These are phyloP conservation scores for Aureobasidium lini DNA, from an alignment of 2,329 filamentous ascomycete genomes.

Conservation along the genomic window DNA sequence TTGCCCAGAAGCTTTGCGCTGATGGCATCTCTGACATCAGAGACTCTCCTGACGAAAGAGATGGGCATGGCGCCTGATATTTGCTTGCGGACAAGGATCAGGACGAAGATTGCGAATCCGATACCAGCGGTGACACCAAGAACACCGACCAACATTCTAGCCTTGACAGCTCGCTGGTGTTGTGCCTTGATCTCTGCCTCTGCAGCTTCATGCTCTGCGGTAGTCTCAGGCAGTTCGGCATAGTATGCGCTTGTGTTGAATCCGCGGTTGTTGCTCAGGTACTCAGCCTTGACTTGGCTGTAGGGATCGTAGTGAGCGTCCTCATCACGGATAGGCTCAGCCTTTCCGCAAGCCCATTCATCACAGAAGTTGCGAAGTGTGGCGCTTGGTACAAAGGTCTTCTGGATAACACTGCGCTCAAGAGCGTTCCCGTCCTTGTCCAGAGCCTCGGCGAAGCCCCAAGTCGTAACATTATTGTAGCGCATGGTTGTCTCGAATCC, in stretches of 20 bases:
- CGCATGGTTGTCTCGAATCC: conserved; percentile 38
- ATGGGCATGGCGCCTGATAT: not conserved
- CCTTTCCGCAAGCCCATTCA: conserved; percentile 26
- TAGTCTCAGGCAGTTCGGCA: conserved; percentile 12
- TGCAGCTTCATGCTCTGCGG: not conserved
- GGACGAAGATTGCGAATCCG: conserved; percentile 10
- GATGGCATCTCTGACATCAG: conserved; percentile 13
- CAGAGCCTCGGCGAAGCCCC: conserved; percentile 29
- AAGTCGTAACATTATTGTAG: conserved; percentile 20
- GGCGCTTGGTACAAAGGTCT: conserved; percentile 31
- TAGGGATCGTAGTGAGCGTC: conserved; percentile 19
- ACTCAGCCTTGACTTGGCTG: conserved; percentile 17
- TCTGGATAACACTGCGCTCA: conserved; percentile 26
- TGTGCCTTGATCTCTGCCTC: not conserved
- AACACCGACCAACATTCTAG: not conserved
- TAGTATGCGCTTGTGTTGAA: conserved; percentile 30
- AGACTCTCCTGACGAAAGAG: not conserved
- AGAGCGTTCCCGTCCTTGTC: conserved; percentile 25
- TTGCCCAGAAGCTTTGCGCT: conserved; percentile 17
- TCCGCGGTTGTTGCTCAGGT: conserved; percentile 25
- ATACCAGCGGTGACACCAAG: conserved; percentile 3
- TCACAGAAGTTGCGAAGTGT: conserved; percentile 25
- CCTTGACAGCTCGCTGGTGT: not conserved
- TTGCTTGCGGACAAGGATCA: conserved; percentile 3
- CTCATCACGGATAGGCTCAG: conserved; percentile 17